These are phyloP conservation scores for Pseudocercospora vitis DNA, from an alignment of 2,329 filamentous ascomycete genomes.

Conservation along the genomic window DNA sequence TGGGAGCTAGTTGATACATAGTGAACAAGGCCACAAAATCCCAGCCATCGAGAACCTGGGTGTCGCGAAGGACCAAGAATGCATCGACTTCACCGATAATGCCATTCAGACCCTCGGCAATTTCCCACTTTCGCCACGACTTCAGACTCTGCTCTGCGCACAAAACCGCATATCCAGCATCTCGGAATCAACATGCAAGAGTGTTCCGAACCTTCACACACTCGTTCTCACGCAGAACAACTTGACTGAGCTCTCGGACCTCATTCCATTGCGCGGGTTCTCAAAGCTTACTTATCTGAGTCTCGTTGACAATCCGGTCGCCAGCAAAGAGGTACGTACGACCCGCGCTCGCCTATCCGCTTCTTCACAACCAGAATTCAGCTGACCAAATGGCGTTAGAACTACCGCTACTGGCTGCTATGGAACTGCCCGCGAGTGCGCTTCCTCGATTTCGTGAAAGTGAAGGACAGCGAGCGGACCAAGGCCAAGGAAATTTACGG, in stretches of 20 bases:
- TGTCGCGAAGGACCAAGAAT: constrained; percentile 89
- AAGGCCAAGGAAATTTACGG: constrained; percentile 82
- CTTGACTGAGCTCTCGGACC: constrained; percentile 77
- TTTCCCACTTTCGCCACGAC: constrained; percentile 85
- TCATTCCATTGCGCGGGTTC: constrained; percentile 75
- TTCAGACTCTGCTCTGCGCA: constrained; percentile 83
- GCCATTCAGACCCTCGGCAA: constrained; percentile 87
- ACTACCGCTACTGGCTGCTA: constrained; percentile 90
- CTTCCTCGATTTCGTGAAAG: constrained; percentile 90
- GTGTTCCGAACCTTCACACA: constrained; percentile 77
- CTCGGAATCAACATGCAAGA: constrained; percentile 70
- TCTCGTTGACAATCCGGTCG: constrained; percentile 82
- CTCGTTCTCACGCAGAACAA: constrained; percentile 83
- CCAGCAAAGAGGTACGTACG: constrained; percentile 78
- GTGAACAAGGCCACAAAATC: constrained; percentile 85
- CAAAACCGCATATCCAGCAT: constrained; percentile 85
- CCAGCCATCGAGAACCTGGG: constrained; percentile 96
- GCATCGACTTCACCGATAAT: constrained; percentile 98
- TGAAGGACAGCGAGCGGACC: constrained; percentile 79
- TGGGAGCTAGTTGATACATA: constrained; percentile 45
- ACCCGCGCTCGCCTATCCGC: too few species aligned
- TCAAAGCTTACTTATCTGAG: constrained; percentile 73
- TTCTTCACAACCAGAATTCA: too few species aligned
- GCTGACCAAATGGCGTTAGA: constrained; percentile 50
- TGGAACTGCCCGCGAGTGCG: constrained; percentile 82